Evolutionary conservation across 1,284 basidiomycete species (phyloP), one percentile per base, ranked within the genome.

Genomic region (Puccinia polysora): DNA sequence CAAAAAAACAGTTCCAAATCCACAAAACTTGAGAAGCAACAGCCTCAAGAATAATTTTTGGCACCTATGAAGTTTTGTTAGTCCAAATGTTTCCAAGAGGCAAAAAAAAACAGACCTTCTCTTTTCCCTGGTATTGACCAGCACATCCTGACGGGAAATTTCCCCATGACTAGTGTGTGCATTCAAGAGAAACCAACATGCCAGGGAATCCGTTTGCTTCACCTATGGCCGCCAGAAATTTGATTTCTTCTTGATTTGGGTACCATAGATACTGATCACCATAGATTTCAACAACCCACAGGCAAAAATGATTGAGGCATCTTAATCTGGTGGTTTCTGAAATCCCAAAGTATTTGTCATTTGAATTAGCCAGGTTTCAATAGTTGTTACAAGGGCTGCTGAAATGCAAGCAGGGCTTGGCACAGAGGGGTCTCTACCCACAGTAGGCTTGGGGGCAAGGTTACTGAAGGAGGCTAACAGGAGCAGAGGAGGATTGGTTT

Each of bases 1-100:
- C 40, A 65, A 49, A 65, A 52, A 50, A 65, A 1, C 14, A 10
- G 50, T 65, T 14, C 63, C 63, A 65, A 23, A 65, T 50, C 34
- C 47, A 38, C n/a, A 65, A 28, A 65, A 53, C 28, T 4, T 53
- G 20, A 0, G 63, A 52, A 4, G 49, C 45, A 10, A 52, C 63
- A 15, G n/a, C 45, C 23, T 65, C 63, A 15, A 65, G 49, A 2
- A 65, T 40, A 30, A 65, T 12, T 34, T 45, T 65, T 30, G 63
- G 40, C 30, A 36, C 32, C 40, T 45, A n/a, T n/a, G n/a, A n/a
- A n/a, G n/a, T n/a, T n/a, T n/a, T n/a, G n/a, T n/a, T n/a, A n/a
- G n/a, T n/a, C n/a, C n/a, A n/a, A n/a, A n/a, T n/a, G n/a, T n/a
- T n/a, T n/a, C n/a, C n/a, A n/a, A n/a, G n/a, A n/a, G n/a, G n/a